These are phyloP conservation scores for Ophidiomyces ophidiicola DNA, from an alignment of 2,329 filamentous ascomycete genomes.

Conservation along the genomic window DNA sequence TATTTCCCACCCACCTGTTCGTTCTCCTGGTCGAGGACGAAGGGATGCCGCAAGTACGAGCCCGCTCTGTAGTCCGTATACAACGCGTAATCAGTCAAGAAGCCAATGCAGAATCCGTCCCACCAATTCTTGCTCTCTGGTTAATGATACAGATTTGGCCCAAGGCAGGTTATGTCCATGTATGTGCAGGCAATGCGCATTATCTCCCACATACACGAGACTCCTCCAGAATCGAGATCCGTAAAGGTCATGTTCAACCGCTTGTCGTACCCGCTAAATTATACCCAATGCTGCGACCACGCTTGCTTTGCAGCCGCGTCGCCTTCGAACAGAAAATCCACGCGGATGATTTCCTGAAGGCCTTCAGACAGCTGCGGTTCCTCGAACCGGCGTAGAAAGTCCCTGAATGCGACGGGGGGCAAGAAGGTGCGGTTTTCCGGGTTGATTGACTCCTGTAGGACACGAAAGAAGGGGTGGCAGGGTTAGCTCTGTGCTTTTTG, in stretches of 20 bases:
- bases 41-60: too few species aligned
- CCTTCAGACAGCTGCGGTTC: constrained; percentile 64
- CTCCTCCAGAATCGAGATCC: too few species aligned
- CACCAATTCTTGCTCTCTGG: neutral
- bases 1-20: too few species aligned
- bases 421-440: constrained; percentile 65
- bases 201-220: neutral
- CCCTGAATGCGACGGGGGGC: constrained; percentile 67
- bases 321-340: constrained; percentile 66
- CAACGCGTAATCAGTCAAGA: too few species aligned
- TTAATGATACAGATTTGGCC: neutral
- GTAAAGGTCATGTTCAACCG: too few species aligned
- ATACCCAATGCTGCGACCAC: constrained; percentile 72
- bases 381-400: constrained; percentile 60
- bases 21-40: too few species aligned
- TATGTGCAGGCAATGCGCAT: neutral
- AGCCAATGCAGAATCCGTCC: too few species aligned
- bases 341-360: constrained; percentile 63
- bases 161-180: neutral
- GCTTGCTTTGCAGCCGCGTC: constrained; percentile 53
- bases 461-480: neutral
- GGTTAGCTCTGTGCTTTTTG: constrained; percentile 9
- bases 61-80: too few species aligned
- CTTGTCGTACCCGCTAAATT: too few species aligned
- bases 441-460: constrained; percentile 50